These are phyloP conservation scores for Candida schatavii DNA, from an alignment of 805 yeast species.

Conservation along the genomic window DNA sequence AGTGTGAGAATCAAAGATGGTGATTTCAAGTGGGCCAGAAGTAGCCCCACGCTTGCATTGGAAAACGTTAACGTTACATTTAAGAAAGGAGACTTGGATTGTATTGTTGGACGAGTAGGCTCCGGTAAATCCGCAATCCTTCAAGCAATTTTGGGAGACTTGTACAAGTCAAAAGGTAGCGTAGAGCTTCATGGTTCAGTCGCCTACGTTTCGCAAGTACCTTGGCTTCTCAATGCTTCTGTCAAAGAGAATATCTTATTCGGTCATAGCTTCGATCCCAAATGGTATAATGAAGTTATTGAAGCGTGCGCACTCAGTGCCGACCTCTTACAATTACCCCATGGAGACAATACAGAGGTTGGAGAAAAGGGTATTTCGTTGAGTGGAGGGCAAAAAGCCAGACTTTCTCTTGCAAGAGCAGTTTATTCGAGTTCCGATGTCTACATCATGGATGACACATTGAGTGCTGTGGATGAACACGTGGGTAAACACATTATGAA, in stretches of 20 bases:
- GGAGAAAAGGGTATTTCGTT: constrained; percentile 97
- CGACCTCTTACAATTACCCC: constrained; percentile 77
- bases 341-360: constrained; percentile 88
- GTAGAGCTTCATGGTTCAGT: constrained; percentile 73
- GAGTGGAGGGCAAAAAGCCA: constrained; percentile 97
- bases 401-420: constrained; percentile 91
- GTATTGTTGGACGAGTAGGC: constrained; percentile 89
- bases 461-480: constrained; percentile 97
- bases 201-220: constrained; percentile 90
- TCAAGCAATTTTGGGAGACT: constrained; percentile 81
- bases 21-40: constrained; percentile 77
- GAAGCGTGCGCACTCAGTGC: constrained; percentile 83
- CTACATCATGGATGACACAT: constrained; percentile 84
- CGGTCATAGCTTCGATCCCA: constrained; percentile 81
- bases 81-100: constrained; percentile 72
- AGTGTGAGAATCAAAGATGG: constrained; percentile 67
- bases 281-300: constrained; percentile 74
- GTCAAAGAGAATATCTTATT: constrained; percentile 88
- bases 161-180: constrained; percentile 70
- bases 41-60: constrained; percentile 53
- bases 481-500: constrained; percentile 84
- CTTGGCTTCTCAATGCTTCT: constrained; percentile 97
- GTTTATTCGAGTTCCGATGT: constrained; percentile 93
- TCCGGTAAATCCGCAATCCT: constrained; percentile 86
- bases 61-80: constrained; percentile 60